phyloP scores from a whole-genome alignment of 768 basidiomycete genomes.

The Pleurotus djamor region DNA sequence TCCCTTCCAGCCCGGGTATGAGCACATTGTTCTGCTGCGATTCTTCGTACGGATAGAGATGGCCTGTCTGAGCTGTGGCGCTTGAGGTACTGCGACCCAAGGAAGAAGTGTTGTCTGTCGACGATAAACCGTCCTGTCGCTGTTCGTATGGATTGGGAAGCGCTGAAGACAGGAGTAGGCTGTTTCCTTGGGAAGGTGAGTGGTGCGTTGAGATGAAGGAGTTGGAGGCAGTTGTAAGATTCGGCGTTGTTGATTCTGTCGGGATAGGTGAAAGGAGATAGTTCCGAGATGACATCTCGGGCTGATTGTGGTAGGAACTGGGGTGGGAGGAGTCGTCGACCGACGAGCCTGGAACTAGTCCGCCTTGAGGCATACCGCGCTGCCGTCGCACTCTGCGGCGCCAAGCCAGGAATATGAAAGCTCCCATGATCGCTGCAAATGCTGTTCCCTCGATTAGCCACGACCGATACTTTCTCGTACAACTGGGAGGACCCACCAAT shows the following conservation, averaged over 20 bases:
- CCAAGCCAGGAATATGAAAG: constrained; percentile 5
- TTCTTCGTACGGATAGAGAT: constrained; percentile 1
- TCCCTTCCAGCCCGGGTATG: neutral
- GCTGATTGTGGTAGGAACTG: neutral
- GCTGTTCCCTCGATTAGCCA: constrained; percentile 2
- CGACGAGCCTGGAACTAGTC: neutral
- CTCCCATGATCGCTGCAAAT: neutral
- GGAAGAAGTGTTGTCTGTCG: neutral
- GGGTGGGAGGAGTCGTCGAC: neutral
- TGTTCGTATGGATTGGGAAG: constrained; percentile 4
- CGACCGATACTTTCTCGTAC: neutral
- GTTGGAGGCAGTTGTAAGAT: neutral
- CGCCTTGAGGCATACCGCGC: neutral
- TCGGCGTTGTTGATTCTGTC: neutral
- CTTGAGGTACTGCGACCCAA: neutral
- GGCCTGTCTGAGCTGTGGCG: neutral
- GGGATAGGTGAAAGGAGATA: constrained; percentile 6
- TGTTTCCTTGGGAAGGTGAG: neutral
- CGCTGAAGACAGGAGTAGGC: neutral
- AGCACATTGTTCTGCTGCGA: neutral
- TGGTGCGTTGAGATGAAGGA: constrained; percentile 1
- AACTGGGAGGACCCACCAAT: constrained; percentile 9
- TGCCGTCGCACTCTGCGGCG: constrained; percentile 2
- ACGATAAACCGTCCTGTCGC: neutral
- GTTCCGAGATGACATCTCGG: constrained; percentile 1